Base-by-base conservation (phyloP, 1,139 yeast species). In the Pichia sp. region DNA sequence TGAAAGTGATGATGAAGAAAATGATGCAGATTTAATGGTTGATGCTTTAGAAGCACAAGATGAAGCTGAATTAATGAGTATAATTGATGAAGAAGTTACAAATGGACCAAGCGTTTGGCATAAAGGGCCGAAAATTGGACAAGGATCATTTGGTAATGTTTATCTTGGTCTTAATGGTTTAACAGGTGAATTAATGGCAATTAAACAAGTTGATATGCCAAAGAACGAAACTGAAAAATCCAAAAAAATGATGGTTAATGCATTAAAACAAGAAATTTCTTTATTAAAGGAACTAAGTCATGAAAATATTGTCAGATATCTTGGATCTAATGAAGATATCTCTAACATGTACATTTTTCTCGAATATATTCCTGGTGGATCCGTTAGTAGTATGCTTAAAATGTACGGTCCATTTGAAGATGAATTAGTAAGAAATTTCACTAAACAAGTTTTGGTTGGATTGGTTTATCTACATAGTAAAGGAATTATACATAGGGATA, bases 361-460 rank as follows among this genome's bases (percentile, higher is more conserved):
- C 51, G 97, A 92, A 59, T 92, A 92, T 61, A 95, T 92, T 31
- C 97, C 97, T 3, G 98, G 98, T 50, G 98, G 98, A 0, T 87
- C 96, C 0, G 92, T 92, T 4, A 89, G 89, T 46, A 77, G 92
- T 4, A 80, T 92, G 89, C 67, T 89, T 39, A 74, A 76, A 42
- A 84, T 82, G 51, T 89, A 89, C 59, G 97, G 97, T 0, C 95
- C 95, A 6, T 87, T 89, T 65, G 96, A 87, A 61, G 96, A 87
- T 60, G 92, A 95, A 0, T 70, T 89, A 57, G 82, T 89, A 44
- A 68, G 92, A 39, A 87, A 85, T 59, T 89, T 89, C 58, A 81
- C 87, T 2, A 70, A 92, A 40, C 97, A 89, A 62, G 87, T 87
- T 4, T 69, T 89, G 35, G 78, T 85, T 43, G 97, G 97, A 2